Evolutionary conservation across 768 basidiomycete genomes (phyloP).

Genomic region (Astraeus odoratus): DNA sequence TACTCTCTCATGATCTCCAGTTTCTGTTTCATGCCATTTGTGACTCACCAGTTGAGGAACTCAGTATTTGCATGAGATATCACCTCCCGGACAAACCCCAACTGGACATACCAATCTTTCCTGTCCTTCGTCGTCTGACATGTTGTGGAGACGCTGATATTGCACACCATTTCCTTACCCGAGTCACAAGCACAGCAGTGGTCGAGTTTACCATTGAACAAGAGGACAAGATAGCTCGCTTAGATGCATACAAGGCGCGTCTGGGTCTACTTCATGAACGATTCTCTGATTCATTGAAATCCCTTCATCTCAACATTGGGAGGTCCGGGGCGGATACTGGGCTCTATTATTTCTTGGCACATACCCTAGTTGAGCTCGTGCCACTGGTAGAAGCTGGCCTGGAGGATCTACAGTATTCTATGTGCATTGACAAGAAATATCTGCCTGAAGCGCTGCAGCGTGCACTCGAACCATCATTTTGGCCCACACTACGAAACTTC

Average conservation of each 20-base stretch:
- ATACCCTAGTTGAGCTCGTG: not conserved
- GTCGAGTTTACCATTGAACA: constrained; percentile 1
- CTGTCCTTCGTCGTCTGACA: not conserved
- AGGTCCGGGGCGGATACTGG: not conserved
- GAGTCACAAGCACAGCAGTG: not conserved
- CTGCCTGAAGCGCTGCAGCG: not conserved
- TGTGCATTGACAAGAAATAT: not conserved
- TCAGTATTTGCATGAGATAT: not conserved
- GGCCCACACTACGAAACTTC: constrained; percentile 5
- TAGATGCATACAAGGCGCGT: no score
- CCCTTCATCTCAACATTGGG: constrained; percentile 3
- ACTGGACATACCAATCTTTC: not conserved
- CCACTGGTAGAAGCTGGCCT: constrained; percentile 2
- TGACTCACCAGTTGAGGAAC: not conserved
- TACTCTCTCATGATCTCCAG: not conserved
- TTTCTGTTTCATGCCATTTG: not conserved
- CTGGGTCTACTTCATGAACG: not conserved
- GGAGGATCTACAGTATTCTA: not conserved
- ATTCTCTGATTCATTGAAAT: constrained; percentile 2
- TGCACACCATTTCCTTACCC: constrained; percentile 1
- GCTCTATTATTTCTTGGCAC: not conserved
- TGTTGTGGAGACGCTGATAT: constrained; percentile 1
- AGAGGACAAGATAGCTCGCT: no score
- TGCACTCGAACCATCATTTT: constrained; percentile 3
- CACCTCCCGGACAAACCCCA: not conserved